Evolutionary conservation across 148 eudicot genomes (phyloP).

Genomic region (Amaranthus cruentus): DNA sequence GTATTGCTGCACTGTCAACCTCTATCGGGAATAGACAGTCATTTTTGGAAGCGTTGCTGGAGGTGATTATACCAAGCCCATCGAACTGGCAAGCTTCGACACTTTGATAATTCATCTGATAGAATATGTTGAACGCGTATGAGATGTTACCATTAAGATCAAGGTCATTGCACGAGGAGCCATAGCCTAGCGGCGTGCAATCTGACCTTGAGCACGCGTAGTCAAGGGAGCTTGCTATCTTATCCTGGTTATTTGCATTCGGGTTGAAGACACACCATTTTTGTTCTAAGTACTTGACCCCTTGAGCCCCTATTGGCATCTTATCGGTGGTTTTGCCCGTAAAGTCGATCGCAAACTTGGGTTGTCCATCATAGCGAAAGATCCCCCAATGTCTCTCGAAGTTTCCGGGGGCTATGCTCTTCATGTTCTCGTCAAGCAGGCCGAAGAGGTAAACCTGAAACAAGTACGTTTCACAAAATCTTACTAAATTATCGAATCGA

Average conservation of each 20-base stretch:
- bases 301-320: conserved; percentile 38
- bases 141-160: conserved; percentile 27
- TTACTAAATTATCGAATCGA: no score
- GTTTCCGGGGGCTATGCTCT: conserved; percentile 50
- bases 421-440: conserved; percentile 46
- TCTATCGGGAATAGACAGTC: conserved; percentile 53
- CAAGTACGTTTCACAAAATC: not conserved
- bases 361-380: conserved; percentile 50
- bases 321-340: conserved; percentile 29
- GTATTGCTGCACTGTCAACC: conserved; percentile 31
- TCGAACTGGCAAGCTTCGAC: conserved; percentile 53
- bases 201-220: conserved; percentile 50
- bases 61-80: conserved; percentile 44
- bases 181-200: conserved; percentile 43
- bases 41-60: conserved; percentile 27
- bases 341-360: conserved; percentile 47
- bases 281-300: conserved; percentile 38
- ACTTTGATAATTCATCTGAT: conserved; percentile 56
- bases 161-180: conserved; percentile 35
- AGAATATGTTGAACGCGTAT: conserved; percentile 62
- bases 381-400: conserved; percentile 67
- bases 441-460: conserved; percentile 44
- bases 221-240: conserved; percentile 14
- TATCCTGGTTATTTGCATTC: conserved; percentile 12
- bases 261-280: conserved; percentile 51